Evolutionary conservation across 495 filamentous ascomycete genomes (phyloP).

Genomic region (Penicillium chermesinum): DNA sequence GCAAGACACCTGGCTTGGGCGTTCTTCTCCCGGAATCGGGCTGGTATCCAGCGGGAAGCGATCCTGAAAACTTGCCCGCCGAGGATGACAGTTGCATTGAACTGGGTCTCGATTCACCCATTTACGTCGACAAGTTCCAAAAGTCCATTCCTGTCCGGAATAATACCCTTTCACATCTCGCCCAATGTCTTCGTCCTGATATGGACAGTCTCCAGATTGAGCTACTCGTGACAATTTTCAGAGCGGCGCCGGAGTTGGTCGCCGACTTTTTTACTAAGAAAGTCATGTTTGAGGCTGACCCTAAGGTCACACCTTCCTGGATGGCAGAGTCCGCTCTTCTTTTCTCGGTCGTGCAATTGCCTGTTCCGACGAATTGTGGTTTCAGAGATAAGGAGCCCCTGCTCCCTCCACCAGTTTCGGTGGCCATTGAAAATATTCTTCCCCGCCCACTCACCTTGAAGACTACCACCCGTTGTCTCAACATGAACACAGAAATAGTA

Average conservation of each 20-base stretch:
- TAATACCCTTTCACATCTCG: conserved; percentile 64
- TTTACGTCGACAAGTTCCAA: conserved; percentile 61
- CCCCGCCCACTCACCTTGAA: conserved; percentile 78
- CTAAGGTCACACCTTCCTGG: conserved; percentile 88
- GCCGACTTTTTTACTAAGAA: conserved; percentile 78
- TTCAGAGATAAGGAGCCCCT: conserved; percentile 45
- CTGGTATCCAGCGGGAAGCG: conserved; percentile 66
- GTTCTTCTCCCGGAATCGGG: conserved; percentile 63
- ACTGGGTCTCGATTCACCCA: conserved; percentile 60
- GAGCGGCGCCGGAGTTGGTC: conserved; percentile 74
- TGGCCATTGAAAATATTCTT: conserved; percentile 79
- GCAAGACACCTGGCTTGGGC: conserved; percentile 63
- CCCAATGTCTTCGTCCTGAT: conserved; percentile 77
- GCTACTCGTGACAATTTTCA: conserved; percentile 72
- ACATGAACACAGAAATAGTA: conserved; percentile 66
- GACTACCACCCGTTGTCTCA: conserved; percentile 68
- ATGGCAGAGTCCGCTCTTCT: conserved; percentile 86
- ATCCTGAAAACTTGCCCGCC: conserved; percentile 44
- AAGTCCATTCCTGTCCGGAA: conserved; percentile 70
- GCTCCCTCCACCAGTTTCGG: conserved; percentile 67
- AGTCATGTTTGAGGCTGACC: conserved; percentile 78
- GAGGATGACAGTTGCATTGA: conserved; percentile 52
- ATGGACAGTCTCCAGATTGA: conserved; percentile 75
- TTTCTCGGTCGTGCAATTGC: conserved; percentile 68
- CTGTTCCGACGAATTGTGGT: conserved; percentile 66